These are phyloP conservation scores for Symbiodinium pilosum DNA, from an alignment of 73 alveolate species.

Conservation along the genomic window DNA sequence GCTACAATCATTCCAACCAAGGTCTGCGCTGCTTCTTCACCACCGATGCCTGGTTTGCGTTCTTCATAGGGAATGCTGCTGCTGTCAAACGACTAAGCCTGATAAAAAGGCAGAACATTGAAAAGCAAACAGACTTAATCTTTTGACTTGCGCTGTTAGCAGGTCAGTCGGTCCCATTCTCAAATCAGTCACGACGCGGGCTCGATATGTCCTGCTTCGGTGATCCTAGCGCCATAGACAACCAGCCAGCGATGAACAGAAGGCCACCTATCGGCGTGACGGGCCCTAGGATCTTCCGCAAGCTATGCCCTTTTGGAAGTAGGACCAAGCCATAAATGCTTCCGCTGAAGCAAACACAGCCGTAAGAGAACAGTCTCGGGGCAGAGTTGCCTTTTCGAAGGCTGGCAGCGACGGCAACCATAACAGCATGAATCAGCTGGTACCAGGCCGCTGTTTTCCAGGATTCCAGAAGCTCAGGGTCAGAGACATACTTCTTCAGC, in stretches of 20 bases:
- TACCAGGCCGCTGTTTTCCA: conserved; percentile 84
- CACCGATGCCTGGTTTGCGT: conserved; percentile 1
- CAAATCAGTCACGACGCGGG: neutral
- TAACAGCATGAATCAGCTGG: conserved; percentile 84
- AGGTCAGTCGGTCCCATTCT: neutral
- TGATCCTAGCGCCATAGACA: conserved; percentile 10
- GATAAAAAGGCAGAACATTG: too few relatives aligned
- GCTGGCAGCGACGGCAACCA: conserved; percentile 45
- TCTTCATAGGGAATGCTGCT: too few relatives aligned
- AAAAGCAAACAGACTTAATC: too few relatives aligned
- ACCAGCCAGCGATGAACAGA: conserved; percentile 79
- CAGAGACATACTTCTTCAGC: conserved; percentile 71
- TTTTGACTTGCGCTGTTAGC: too few relatives aligned
- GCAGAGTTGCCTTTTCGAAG: neutral
- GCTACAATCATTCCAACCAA: neutral
- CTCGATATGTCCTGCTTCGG: neutral
- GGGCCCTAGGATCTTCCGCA: conserved; percentile 66
- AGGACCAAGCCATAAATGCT: conserved; percentile 79
- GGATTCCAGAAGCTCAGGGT: conserved; percentile 47
- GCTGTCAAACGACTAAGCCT: too few relatives aligned
- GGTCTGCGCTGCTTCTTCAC: neutral
- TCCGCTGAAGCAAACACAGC: conserved; percentile 78
- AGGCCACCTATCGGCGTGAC: conserved; percentile 83
- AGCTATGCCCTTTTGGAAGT: conserved; percentile 56
- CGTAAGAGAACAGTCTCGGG: neutral